Evolutionary conservation across 2,329 filamentous ascomycete species (phyloP).

Genomic region (Raffaelea arxii): DNA sequence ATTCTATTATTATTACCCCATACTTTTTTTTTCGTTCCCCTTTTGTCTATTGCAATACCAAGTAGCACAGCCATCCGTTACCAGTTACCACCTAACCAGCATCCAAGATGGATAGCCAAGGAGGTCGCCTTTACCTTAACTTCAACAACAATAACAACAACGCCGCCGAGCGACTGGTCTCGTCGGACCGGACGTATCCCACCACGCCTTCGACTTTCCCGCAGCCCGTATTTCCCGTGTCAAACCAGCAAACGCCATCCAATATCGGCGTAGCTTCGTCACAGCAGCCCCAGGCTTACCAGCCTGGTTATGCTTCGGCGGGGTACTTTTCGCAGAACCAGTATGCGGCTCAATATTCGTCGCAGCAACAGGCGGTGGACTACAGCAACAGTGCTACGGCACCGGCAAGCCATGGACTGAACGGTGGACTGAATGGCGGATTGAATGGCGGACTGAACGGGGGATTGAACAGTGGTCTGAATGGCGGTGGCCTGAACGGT

Average conservation of each 20-base stretch:
- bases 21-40: neutral
- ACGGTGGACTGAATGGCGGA: too few species aligned
- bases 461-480: too few species aligned
- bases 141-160: conserved; percentile 42
- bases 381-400: conserved; percentile 15
- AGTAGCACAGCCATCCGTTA: neutral
- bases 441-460: too few species aligned
- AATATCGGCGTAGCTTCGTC: conserved; percentile 30
- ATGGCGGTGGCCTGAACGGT: too few species aligned
- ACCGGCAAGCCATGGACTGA: too few species aligned
- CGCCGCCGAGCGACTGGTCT: conserved; percentile 53
- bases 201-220: conserved; percentile 94
- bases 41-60: neutral
- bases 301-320: conserved; percentile 29
- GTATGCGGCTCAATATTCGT: conserved; percentile 18
- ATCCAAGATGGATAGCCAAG: conserved; percentile 42
- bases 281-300: conserved; percentile 36
- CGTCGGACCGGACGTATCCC: conserved; percentile 62
- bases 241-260: conserved; percentile 27
- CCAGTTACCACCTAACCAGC: conserved; percentile 11
- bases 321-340: conserved; percentile 53
- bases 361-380: conserved; percentile 19
- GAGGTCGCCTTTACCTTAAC: conserved; percentile 57
- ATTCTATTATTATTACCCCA: too few species aligned
- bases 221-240: conserved; percentile 63